Conservation (phyloP, 2,329 filamentous ascomycete genomes). For the Capronia americana region DNA sequence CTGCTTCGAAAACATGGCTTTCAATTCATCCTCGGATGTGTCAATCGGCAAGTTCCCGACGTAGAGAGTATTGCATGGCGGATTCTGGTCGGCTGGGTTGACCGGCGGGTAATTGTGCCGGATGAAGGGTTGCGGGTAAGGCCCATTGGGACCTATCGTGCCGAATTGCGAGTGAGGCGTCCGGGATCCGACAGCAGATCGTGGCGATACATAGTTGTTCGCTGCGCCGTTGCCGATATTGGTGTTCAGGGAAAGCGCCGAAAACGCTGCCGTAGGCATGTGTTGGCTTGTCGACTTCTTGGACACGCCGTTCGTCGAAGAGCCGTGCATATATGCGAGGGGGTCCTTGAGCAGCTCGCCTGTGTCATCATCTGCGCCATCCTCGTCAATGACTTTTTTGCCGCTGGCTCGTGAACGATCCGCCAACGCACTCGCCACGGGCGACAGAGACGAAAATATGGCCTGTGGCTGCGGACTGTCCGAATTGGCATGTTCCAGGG, state of each 20-base stretch:
- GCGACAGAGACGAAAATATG: constrained; percentile 67
- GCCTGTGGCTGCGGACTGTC: constrained; percentile 60
- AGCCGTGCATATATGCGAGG: constrained; percentile 73
- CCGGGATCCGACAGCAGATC: constrained; percentile 56
- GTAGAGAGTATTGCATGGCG: constrained; percentile 96
- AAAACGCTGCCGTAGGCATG: constrained; percentile 72
- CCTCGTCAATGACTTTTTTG: constrained; percentile 69
- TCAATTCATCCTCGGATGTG: constrained; percentile 93
- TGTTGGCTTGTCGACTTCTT: constrained; percentile 76
- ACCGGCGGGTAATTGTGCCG: constrained; percentile 79
- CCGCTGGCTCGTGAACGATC: constrained; percentile 61
- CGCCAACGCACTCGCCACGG: constrained; percentile 58
- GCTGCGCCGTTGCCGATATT: constrained; percentile 50
- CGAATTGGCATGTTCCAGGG: constrained; percentile 59
- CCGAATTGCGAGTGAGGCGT: constrained; percentile 64
- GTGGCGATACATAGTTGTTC: constrained; percentile 58
- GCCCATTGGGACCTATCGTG: constrained; percentile 55
- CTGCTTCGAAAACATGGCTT: constrained; percentile 89
- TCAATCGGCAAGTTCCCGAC: constrained; percentile 95
- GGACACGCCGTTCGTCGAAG: constrained; percentile 53
- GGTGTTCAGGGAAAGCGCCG: constrained; percentile 75
- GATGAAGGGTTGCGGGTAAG: constrained; percentile 65
- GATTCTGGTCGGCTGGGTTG: constrained; percentile 95
- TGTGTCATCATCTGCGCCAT: constrained; percentile 66
- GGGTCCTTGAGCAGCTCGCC: constrained; percentile 68